phyloP scores from a whole-genome alignment of 2,329 filamentous ascomycete genomes.

The Aspergillus fumigatus region DNA sequence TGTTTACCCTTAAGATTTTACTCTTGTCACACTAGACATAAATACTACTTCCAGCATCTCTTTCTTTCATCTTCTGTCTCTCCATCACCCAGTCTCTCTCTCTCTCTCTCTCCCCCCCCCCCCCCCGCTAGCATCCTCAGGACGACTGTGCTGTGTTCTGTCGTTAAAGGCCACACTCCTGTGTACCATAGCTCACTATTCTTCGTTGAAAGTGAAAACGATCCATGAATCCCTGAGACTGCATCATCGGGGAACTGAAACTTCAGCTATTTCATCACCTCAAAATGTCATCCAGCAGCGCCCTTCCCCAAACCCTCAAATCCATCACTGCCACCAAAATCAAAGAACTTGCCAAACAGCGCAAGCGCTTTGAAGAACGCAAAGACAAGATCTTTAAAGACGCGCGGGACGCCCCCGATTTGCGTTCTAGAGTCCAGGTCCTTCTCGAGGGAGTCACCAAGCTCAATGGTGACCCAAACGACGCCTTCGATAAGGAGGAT shows the following conservation, averaged over 20 bases:
- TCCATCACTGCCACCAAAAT: constrained; percentile 56
- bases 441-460: constrained; percentile 36
- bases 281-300: constrained; percentile 29
- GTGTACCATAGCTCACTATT: background rate
- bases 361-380: constrained; percentile 45
- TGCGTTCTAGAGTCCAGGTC: constrained; percentile 28
- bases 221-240: background rate
- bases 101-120: no score
- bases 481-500: constrained; percentile 33
- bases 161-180: background rate
- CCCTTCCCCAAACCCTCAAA: constrained; percentile 51
- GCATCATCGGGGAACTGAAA: background rate
- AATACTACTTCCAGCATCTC: background rate
- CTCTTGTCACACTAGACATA: background rate
- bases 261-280: background rate
- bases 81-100: no score
- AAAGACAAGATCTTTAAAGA: constrained; percentile 42
- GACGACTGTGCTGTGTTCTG: background rate
- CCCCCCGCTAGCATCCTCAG: background rate
- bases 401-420: constrained; percentile 23
- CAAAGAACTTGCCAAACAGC: constrained; percentile 52
- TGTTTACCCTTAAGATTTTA: background rate
- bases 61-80: background rate
- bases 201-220: background rate
- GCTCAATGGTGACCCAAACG: constrained; percentile 33